A percentile compares a stretch with the other conserved stretches of the same genome.
These are phyloP conservation scores for Zea luxurians DNA, from an alignment of 176 grass and related monocot genomes.

Conservation along the genomic window DNA sequence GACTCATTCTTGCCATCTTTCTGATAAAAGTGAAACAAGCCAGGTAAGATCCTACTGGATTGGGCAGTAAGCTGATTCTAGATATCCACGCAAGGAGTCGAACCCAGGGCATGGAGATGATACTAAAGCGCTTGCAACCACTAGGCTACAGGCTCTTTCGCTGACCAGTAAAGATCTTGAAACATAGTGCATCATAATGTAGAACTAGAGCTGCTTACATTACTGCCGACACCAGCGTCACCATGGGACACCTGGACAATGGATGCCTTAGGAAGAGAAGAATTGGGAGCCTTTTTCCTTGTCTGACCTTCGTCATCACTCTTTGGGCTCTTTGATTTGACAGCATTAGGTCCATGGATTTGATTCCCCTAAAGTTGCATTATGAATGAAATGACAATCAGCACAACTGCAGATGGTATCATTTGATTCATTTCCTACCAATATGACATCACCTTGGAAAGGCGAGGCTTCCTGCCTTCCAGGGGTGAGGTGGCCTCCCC, in stretches of 20 bases:
- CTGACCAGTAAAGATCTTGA: neutral
- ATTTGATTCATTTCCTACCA: neutral
- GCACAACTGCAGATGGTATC: neutral
- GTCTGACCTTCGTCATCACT: slow-evolving; percentile 43
- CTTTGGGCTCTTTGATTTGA: slow-evolving; percentile 46
- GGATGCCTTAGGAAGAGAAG: slow-evolving; percentile 39
- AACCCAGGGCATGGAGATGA: neutral
- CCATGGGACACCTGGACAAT: slow-evolving; percentile 20
- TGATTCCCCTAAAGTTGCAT: slow-evolving; percentile 39
- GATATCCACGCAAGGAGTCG: neutral
- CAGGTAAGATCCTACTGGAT: slow-evolving; percentile 12
- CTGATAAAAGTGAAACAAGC: slow-evolving; percentile 42
- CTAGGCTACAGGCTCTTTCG: neutral
- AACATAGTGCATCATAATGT: slow-evolving; percentile 1
- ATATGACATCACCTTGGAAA: slow-evolving; percentile 43
- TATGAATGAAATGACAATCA: neutral
- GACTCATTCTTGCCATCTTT: slow-evolving; percentile 36
- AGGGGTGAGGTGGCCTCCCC: slow-evolving; percentile 47
- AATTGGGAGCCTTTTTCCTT: slow-evolving; percentile 33
- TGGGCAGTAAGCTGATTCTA: slow-evolving; percentile 22
- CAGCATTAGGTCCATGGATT: slow-evolving; percentile 42
- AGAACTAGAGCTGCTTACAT: slow-evolving; percentile 33
- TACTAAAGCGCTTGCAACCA: neutral
- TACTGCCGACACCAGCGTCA: slow-evolving; percentile 16
- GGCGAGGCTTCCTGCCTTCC: slow-evolving; percentile 32